Conservation (phyloP, 345 rosid species). For the Pugionium dolabratum region DNA sequence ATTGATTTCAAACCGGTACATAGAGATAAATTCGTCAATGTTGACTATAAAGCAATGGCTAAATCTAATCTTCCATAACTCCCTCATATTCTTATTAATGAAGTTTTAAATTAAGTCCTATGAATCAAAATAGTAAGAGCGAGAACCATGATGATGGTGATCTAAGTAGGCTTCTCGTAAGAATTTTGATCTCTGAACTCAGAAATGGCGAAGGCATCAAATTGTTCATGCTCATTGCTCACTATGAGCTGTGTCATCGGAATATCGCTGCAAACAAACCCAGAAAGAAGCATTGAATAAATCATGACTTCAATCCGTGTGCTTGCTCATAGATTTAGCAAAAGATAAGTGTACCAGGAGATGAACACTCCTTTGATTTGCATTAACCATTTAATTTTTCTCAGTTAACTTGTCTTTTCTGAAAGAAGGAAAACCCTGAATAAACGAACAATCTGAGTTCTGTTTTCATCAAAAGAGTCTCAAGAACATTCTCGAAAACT, state of each 20-base stretch:
- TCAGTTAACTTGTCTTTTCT: background rate
- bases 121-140: too few species aligned
- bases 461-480: background rate
- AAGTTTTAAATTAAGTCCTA: background rate
- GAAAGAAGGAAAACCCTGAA: background rate
- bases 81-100: background rate
- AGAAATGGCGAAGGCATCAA: slow-evolving; percentile 64
- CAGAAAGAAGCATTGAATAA: background rate
- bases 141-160: background rate
- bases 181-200: slow-evolving; percentile 86
- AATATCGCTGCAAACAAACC: slow-evolving; percentile 55
- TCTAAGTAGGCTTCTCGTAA: slow-evolving; percentile 73
- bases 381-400: slow-evolving; percentile 63
- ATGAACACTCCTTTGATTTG: slow-evolving; percentile 77
- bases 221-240: slow-evolving; percentile 63
- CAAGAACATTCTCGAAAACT: background rate
- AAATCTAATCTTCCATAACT: background rate
- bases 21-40: background rate
- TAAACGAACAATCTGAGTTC: background rate
- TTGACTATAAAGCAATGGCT: background rate
- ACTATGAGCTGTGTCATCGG: slow-evolving; percentile 88
- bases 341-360: slow-evolving; percentile 49
- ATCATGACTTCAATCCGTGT: background rate
- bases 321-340: background rate
- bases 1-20: background rate